Evolutionary conservation across 1,284 basidiomycete genomes (phyloP).

Genomic region (Leccinum subfulvum): DNA sequence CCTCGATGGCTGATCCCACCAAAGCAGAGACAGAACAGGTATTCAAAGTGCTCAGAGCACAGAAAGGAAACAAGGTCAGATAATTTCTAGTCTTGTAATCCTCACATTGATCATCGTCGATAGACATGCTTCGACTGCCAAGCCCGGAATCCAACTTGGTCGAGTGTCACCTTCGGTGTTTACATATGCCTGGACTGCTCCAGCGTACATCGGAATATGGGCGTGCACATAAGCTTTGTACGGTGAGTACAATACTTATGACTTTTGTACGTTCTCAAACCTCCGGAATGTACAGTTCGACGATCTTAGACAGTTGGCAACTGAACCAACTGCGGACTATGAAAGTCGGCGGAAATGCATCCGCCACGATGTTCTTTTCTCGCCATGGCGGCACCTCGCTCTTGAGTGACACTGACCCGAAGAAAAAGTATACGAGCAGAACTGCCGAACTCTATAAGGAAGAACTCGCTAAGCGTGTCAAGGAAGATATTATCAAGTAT

Average conservation of each 20-base stretch:
- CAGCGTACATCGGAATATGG: conserved; percentile 92
- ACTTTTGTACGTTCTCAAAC: conserved; percentile 13
- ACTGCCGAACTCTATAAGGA: conserved; percentile 90
- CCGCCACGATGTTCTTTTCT: conserved; percentile 88
- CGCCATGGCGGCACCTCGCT: conserved; percentile 79
- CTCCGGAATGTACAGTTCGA: conserved; percentile 63
- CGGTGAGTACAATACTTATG: conserved; percentile 53
- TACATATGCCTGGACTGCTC: conserved; percentile 99
- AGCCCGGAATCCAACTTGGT: conserved; percentile 97
- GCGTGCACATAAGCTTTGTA: conserved; percentile 98
- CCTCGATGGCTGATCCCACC: conserved; percentile 64
- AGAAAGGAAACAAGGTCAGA: conserved; percentile 88
- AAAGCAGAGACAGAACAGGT: conserved; percentile 78
- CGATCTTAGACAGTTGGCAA: conserved; percentile 96
- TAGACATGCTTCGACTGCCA: conserved; percentile 97
- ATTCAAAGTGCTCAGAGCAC: conserved; percentile 73
- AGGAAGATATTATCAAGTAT: conserved; percentile 74
- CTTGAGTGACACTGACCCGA: conserved; percentile 74
- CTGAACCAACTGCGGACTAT: conserved; percentile 89
- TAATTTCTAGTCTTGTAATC: background rate
- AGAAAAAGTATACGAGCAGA: conserved; percentile 87
- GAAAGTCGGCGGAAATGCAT: conserved; percentile 94
- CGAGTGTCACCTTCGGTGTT: conserved; percentile 93
- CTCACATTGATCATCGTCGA: conserved; percentile 14
- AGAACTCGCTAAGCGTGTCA: conserved; percentile 82